These are phyloP conservation scores for Colletotrichum paranaense DNA, from an alignment of 2,329 filamentous ascomycete genomes.

Conservation along the genomic window DNA sequence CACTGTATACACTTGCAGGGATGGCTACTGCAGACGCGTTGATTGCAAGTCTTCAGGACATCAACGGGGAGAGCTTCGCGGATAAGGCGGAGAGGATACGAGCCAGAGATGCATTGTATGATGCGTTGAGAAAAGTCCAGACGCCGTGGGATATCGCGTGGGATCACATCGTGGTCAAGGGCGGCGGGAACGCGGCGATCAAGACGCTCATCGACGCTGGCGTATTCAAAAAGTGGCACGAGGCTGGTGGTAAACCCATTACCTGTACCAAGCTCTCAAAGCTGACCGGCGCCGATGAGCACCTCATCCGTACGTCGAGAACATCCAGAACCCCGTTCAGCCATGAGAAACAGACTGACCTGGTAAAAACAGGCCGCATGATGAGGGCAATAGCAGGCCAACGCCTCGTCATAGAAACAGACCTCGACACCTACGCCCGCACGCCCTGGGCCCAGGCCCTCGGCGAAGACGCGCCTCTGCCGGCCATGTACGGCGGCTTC, in stretches of 20 bases:
- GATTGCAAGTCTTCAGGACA: conserved; percentile 39
- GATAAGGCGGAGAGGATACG: conserved; percentile 47
- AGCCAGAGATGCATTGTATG: conserved; percentile 45
- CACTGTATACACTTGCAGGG: background rate
- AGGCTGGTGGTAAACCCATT: conserved; percentile 42
- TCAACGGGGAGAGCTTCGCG: conserved; percentile 43
- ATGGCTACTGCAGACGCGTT: conserved; percentile 43
- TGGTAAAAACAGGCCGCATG: conserved; percentile 43
- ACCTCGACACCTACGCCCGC: conserved; percentile 46
- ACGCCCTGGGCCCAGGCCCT: conserved; percentile 47
- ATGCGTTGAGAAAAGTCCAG: conserved; percentile 46
- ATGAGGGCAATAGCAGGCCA: conserved; percentile 49
- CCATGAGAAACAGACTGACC: background rate
- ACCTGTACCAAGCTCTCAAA: conserved; percentile 46
- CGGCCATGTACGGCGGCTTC: conserved; percentile 46
- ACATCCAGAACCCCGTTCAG: no score
- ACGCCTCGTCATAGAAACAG: conserved; percentile 47
- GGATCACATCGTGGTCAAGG: conserved; percentile 50
- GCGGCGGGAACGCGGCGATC: conserved; percentile 45
- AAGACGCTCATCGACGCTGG: conserved; percentile 52
- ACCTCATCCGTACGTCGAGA: conserved; percentile 44
- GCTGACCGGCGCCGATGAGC: conserved; percentile 46
- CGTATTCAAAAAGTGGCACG: conserved; percentile 49
- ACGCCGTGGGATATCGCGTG: conserved; percentile 52
- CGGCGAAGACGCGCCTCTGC: conserved; percentile 42